These are phyloP conservation scores for Solanum medicagineum DNA, from an alignment of 257 asterid species.

Conservation along the genomic window DNA sequence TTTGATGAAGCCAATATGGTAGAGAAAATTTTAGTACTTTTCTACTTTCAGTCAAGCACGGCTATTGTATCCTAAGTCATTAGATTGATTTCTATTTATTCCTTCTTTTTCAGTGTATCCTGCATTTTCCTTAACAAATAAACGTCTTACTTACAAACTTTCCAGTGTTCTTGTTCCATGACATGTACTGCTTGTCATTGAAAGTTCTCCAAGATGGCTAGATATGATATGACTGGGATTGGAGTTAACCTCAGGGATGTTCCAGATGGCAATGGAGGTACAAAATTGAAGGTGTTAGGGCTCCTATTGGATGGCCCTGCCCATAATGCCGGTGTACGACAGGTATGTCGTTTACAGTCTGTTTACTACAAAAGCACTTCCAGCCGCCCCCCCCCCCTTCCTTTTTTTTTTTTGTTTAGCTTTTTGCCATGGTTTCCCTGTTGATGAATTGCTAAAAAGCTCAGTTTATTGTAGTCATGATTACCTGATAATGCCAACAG, in stretches of 20 bases:
- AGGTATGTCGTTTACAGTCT: conserved; percentile 30
- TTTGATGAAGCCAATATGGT: background rate
- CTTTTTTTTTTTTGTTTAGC: background rate
- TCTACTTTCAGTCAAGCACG: background rate
- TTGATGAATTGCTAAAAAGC: background rate
- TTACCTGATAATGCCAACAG: background rate
- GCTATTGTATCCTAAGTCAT: background rate
- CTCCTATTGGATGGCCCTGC: conserved; percentile 97
- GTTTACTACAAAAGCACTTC: background rate
- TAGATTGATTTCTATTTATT: background rate
- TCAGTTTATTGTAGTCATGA: background rate
- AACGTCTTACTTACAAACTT: conserved; percentile 23
- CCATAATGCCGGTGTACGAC: conserved; percentile 77
- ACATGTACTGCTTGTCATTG: conserved; percentile 44
- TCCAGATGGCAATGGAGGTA: conserved; percentile 62
- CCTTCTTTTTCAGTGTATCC: background rate
- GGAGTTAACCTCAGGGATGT: conserved; percentile 91
- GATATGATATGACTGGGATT: conserved; percentile 92
- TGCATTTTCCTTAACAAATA: background rate
- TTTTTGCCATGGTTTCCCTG: background rate
- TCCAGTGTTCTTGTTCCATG: conserved; percentile 67
- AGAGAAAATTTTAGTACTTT: background rate
- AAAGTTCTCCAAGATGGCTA: conserved; percentile 98
- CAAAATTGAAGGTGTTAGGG: conserved; percentile 80
- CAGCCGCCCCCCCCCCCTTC: background rate